phyloP scores from a whole-genome alignment of 2,329 filamentous ascomycete genomes.

The Talaromyces sp. region DNA sequence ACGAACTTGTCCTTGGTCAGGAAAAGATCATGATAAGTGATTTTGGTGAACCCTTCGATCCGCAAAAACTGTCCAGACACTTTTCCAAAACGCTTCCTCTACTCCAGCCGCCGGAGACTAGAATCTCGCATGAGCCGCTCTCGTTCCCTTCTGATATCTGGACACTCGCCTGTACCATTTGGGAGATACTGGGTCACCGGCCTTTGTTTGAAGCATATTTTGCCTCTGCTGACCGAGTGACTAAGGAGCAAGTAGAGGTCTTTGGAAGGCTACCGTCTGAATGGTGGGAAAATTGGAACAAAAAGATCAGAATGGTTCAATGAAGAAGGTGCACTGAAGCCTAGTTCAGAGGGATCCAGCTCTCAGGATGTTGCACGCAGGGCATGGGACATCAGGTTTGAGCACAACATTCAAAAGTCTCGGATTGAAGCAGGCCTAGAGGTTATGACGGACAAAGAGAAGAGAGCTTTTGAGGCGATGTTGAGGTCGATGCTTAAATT shows the following conservation, averaged over 20 bases:
- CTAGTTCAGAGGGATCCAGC: not conserved
- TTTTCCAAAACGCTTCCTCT: conserved; percentile 13
- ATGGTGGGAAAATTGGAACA: conserved; percentile 24
- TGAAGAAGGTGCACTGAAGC: conserved; percentile 14
- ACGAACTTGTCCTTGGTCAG: conserved; percentile 17
- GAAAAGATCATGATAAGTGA: conserved; percentile 20
- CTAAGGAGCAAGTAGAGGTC: conserved; percentile 30
- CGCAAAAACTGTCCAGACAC: not conserved
- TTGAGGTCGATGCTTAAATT: conserved; percentile 32
- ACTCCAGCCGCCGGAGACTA: conserved; percentile 18
- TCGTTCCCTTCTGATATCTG: conserved; percentile 37
- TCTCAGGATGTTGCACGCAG: not conserved
- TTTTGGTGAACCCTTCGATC: conserved; percentile 23
- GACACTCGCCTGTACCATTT: conserved; percentile 39
- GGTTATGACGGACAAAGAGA: conserved; percentile 27
- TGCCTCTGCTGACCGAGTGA: conserved; percentile 25
- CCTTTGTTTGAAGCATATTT: conserved; percentile 27
- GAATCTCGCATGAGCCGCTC: conserved; percentile 25
- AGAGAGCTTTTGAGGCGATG: conserved; percentile 28
- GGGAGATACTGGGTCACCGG: conserved; percentile 30
- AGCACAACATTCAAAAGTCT: not conserved
- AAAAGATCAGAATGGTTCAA: conserved; percentile 21
- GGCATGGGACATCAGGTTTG: not conserved
- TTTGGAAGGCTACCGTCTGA: conserved; percentile 26
- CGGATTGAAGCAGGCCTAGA: conserved; percentile 21